Conservation (phyloP, 148 eudicot species). For the Nyssa sinensis region DNA sequence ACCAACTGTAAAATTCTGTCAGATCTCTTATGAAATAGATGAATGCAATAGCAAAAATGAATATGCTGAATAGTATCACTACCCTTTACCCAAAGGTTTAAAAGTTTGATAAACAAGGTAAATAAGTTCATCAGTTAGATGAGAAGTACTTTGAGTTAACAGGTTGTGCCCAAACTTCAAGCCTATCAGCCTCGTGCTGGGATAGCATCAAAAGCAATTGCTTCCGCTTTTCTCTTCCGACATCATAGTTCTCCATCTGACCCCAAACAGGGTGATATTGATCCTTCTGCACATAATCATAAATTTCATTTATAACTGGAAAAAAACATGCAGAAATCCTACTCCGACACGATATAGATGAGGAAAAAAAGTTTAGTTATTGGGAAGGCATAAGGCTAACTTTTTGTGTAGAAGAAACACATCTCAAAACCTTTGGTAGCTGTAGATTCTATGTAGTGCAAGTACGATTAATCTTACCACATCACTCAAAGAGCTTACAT, state of each 20-base stretch:
- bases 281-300: constrained; percentile 51
- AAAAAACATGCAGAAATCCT: background rate
- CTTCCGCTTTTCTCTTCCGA: constrained; percentile 85
- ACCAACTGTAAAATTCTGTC: too few relatives aligned
- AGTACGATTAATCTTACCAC: constrained; percentile 50
- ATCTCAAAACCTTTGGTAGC: constrained; percentile 4
- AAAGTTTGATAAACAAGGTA: background rate
- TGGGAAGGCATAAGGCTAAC: background rate
- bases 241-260: constrained; percentile 60
- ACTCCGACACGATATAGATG: background rate
- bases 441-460: background rate
- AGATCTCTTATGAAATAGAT: too few relatives aligned
- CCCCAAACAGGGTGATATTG: constrained; percentile 96
- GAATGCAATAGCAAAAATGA: constrained; percentile 4
- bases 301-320: constrained; percentile 9
- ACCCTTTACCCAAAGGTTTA: background rate
- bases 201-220: constrained; percentile 90
- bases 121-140: background rate
- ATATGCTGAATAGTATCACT: background rate
- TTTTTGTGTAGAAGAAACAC: constrained; percentile 6
- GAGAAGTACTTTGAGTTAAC: constrained; percentile 64
- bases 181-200: constrained; percentile 96
- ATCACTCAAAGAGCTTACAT: constrained; percentile 59
- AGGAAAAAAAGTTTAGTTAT: background rate
- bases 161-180: constrained; percentile 99